phyloP scores from a whole-genome alignment of 345 rosid species.

The Theobroma cacao region DNA sequence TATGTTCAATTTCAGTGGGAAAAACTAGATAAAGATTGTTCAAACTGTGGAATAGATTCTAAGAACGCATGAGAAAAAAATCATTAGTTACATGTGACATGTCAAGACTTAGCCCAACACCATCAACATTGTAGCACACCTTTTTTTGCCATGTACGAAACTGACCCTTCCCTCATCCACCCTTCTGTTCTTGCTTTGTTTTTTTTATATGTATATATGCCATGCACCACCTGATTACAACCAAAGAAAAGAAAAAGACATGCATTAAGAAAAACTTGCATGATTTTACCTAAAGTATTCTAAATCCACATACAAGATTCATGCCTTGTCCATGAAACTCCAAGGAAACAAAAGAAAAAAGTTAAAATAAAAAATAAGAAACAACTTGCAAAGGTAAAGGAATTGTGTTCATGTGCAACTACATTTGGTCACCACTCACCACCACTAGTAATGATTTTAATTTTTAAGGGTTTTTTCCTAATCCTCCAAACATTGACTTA shows the following conservation, averaged over 20 bases:
- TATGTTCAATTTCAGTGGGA: background rate
- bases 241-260: background rate
- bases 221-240: background rate
- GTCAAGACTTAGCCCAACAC: conserved; percentile 9
- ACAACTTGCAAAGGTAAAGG: too few relatives aligned
- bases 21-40: background rate
- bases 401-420: background rate
- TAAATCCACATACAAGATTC: conserved; percentile 24
- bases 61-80: background rate
- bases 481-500: background rate
- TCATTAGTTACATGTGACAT: conserved; percentile 18
- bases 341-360: background rate
- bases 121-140: background rate
- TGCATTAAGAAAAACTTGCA: background rate
- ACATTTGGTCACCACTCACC: background rate
- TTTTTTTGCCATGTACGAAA: background rate
- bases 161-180: background rate
- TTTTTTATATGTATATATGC: background rate
- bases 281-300: conserved; percentile 17
- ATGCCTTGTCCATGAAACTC: conserved; percentile 14
- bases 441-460: background rate
- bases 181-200: background rate
- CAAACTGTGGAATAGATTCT: background rate
- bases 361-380: background rate
- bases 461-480: background rate